Evolutionary conservation across 306 rosid genomes (phyloP).

Genomic region (Acacia melanoxylon): DNA sequence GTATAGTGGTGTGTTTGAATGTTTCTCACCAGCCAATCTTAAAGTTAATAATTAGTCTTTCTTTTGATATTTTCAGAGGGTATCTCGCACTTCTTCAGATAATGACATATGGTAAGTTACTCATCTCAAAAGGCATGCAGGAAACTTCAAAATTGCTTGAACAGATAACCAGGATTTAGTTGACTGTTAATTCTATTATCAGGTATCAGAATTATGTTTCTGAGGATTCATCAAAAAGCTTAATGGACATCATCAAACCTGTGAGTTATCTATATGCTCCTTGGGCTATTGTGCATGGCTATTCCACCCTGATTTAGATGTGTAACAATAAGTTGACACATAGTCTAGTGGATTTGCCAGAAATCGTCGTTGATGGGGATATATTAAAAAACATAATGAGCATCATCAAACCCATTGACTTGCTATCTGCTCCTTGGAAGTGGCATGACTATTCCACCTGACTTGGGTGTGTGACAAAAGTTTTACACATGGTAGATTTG

Average conservation of each 20-base stretch:
- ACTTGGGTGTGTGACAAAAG: slow-evolving; percentile 2
- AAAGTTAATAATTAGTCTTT: slow-evolving; percentile 23
- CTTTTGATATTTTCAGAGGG: slow-evolving; percentile 48
- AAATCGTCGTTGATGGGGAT: background rate
- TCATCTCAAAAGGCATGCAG: slow-evolving; percentile 25
- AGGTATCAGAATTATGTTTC: slow-evolving; percentile 73
- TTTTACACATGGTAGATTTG: background rate
- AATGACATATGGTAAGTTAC: slow-evolving; percentile 55
- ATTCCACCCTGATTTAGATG: slow-evolving; percentile 17
- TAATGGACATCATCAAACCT: slow-evolving; percentile 63
- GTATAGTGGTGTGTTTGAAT: slow-evolving; percentile 14
- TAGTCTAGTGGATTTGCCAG: background rate
- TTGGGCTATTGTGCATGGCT: slow-evolving; percentile 27
- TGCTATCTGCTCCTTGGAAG: slow-evolving; percentile 28
- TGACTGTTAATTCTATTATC: slow-evolving; percentile 31
- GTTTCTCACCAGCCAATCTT: slow-evolving; percentile 29
- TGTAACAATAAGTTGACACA: background rate
- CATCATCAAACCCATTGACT: slow-evolving; percentile 57
- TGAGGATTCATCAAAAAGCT: slow-evolving; percentile 53
- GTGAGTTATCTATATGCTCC: slow-evolving; percentile 44
- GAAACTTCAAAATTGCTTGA: slow-evolving; percentile 17
- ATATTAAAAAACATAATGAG: slow-evolving; percentile 48
- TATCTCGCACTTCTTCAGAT: slow-evolving; percentile 31
- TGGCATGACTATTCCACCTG: slow-evolving; percentile 22
- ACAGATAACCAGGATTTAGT: slow-evolving; percentile 13